Percentiles rank a stretch among this genome's conserved stretches.
phyloP scores from a whole-genome alignment of 2,329 filamentous ascomycete species.

The Ascochyta koolunga region DNA sequence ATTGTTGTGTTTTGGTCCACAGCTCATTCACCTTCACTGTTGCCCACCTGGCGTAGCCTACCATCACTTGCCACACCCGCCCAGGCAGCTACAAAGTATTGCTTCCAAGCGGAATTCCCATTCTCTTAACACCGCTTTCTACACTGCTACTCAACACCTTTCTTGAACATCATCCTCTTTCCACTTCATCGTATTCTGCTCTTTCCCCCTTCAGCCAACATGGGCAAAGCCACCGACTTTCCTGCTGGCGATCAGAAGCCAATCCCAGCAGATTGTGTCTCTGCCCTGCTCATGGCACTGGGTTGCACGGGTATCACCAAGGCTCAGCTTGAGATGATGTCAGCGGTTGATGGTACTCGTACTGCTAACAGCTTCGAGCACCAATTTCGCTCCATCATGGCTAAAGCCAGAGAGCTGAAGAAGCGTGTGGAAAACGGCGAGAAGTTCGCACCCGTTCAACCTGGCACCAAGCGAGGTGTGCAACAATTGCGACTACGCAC shows the following conservation, averaged over 20 bases:
- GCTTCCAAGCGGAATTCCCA: not conserved
- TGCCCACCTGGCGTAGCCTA: not conserved
- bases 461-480: conserved; percentile 30
- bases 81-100: conserved; percentile 1
- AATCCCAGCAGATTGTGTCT: conserved; percentile 30
- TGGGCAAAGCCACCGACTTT: conserved; percentile 22
- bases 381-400: conserved; percentile 29
- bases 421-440: conserved; percentile 32
- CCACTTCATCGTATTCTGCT: no score
- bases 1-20: not conserved
- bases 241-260: conserved; percentile 20
- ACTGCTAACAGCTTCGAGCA: conserved; percentile 36
- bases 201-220: conserved; percentile 4
- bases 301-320: conserved; percentile 26
- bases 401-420: conserved; percentile 39
- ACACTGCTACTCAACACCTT: not conserved
- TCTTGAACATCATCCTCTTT: not conserved
- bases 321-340: conserved; percentile 37
- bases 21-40: conserved; percentile 6
- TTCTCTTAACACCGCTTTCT: not conserved
- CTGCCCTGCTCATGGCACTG: conserved; percentile 32
- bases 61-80: conserved; percentile 1
- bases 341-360: conserved; percentile 30
- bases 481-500: not conserved
- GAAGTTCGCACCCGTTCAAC: conserved; percentile 27